Evolutionary conservation across 306 rosid species (phyloP).

Genomic region (Coriaria nepalensis): DNA sequence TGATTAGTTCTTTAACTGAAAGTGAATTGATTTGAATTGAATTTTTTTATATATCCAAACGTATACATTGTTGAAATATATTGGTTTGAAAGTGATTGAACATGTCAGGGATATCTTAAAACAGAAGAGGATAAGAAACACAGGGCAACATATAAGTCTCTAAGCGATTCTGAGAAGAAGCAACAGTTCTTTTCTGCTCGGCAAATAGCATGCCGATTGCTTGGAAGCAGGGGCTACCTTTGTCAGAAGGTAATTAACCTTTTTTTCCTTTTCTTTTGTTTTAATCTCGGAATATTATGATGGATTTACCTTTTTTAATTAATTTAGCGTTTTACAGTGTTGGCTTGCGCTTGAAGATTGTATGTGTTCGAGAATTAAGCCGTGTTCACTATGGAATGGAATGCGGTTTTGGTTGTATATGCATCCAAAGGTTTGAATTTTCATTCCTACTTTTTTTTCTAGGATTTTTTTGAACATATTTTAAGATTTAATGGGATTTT

Average conservation of each 20-base stretch:
- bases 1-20: too few relatives aligned
- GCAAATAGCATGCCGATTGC: conserved; percentile 87
- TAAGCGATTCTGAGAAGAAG: conserved; percentile 66
- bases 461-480: neutral
- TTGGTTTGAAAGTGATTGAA: neutral
- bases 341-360: conserved; percentile 92
- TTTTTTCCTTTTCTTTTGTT: too few relatives aligned
- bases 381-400: conserved; percentile 44
- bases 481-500: too few relatives aligned
- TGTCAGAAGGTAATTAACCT: conserved; percentile 71
- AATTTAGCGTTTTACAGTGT: conserved; percentile 35
- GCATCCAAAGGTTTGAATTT: conserved; percentile 76
- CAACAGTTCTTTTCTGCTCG: conserved; percentile 74
- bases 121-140: conserved; percentile 69
- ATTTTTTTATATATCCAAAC: too few relatives aligned
- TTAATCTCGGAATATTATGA: too few relatives aligned
- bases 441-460: conserved; percentile 8
- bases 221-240: conserved; percentile 86
- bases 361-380: conserved; percentile 54
- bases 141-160: conserved; percentile 60
- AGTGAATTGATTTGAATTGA: too few relatives aligned
- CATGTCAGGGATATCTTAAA: conserved; percentile 47
- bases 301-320: neutral
- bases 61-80: neutral
- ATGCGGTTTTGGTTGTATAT: conserved; percentile 81